phyloP scores from a whole-genome alignment of 2,329 filamentous ascomycete species.

The Ustilaginoidea virens region DNA sequence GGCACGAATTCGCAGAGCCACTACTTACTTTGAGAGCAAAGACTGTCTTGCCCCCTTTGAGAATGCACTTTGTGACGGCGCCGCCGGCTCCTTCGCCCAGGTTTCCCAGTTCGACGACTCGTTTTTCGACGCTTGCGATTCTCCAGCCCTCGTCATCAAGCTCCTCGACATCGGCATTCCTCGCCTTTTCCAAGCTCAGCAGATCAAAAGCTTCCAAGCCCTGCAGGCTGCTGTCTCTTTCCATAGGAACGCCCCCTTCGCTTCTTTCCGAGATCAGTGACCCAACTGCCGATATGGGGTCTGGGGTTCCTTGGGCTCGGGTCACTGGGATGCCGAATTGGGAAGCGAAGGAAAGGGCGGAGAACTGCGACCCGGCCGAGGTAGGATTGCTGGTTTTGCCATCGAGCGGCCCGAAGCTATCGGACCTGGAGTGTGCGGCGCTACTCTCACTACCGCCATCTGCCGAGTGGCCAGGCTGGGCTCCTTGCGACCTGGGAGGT shows the following conservation, averaged over 20 bases:
- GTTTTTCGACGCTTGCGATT: constrained; percentile 75
- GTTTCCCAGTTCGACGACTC: constrained; percentile 77
- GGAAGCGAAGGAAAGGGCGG: constrained; percentile 64
- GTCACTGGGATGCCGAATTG: constrained; percentile 52
- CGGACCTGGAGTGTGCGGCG: constrained; percentile 63
- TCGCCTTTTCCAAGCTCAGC: constrained; percentile 65
- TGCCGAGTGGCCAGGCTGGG: constrained; percentile 47
- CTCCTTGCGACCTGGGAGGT: constrained; percentile 32
- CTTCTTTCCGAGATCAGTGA: constrained; percentile 71
- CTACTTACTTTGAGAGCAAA: constrained; percentile 78
- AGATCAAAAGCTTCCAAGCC: constrained; percentile 67
- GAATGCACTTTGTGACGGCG: constrained; percentile 78
- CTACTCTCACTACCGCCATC: constrained; percentile 70
- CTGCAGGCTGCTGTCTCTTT: constrained; percentile 67
- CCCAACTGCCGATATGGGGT: constrained; percentile 78
- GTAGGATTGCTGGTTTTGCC: constrained; percentile 66
- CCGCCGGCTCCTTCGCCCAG: constrained; percentile 91
- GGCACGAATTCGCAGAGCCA: not conserved
- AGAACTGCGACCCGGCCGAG: constrained; percentile 78
- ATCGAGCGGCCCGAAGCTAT: constrained; percentile 67
- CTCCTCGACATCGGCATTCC: constrained; percentile 81
- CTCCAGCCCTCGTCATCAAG: constrained; percentile 91
- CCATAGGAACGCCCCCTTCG: constrained; percentile 62
- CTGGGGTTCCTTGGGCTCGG: constrained; percentile 53
- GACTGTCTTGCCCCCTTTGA: constrained; percentile 83